A percentile compares a stretch with the other conserved stretches of the same genome.
These are phyloP conservation scores for Penicillium taxi DNA, from an alignment of 495 filamentous ascomycete species.

Conservation along the genomic window DNA sequence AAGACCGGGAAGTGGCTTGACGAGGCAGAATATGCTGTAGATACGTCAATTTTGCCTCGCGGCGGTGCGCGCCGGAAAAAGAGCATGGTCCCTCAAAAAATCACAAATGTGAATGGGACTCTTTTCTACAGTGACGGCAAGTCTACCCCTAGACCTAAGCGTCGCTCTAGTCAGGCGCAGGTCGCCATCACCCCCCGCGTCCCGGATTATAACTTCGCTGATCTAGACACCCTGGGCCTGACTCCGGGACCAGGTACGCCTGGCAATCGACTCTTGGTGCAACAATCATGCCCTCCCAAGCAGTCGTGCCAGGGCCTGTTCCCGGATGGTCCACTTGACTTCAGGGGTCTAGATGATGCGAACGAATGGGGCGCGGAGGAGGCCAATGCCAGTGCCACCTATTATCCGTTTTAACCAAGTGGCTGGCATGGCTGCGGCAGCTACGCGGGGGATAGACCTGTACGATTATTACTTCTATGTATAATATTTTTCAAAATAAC, in stretches of 20 bases:
- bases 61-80: constrained; percentile 73
- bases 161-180: constrained; percentile 25
- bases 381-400: constrained; percentile 77
- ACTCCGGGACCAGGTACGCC: constrained; percentile 49
- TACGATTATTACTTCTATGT: constrained; percentile 1
- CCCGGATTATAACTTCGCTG: constrained; percentile 30
- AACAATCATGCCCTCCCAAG: constrained; percentile 69
- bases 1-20: constrained; percentile 69
- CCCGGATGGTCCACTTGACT: too few species aligned
- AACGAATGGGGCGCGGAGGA: constrained; percentile 63
- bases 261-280: constrained; percentile 49
- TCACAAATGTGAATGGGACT: constrained; percentile 65
- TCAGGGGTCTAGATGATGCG: too few species aligned
- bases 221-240: constrained; percentile 38
- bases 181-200: constrained; percentile 33
- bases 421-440: too few species aligned
- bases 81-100: constrained; percentile 80
- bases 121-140: constrained; percentile 27
- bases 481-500: constrained; percentile 1
- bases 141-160: constrained; percentile 26
- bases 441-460: too few species aligned
- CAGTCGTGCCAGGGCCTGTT: constrained; percentile 43
- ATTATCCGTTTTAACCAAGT: too few species aligned
- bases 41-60: constrained; percentile 63
- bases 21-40: constrained; percentile 60